phyloP scores from a whole-genome alignment of 331 rosid genomes.

The Acacia concinna region DNA sequence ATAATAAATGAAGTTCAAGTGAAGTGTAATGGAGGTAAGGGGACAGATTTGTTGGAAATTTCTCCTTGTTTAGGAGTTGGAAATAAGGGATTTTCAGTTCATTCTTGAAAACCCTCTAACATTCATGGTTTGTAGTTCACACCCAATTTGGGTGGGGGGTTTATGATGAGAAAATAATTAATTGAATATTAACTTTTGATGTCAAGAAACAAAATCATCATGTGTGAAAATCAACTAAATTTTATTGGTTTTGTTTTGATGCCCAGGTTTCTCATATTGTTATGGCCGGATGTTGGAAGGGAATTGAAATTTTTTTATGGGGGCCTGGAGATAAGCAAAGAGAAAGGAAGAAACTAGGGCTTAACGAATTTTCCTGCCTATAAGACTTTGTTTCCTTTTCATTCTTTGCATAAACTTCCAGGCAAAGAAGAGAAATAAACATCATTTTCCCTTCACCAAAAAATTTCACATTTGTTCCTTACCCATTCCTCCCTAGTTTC shows the following conservation, averaged over 20 bases:
- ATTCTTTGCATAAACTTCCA: neutral
- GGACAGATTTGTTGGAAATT: neutral
- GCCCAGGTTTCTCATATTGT: too few species aligned
- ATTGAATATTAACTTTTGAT: neutral
- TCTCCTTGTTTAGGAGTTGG: neutral
- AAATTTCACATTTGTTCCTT: neutral
- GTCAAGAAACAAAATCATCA: too few species aligned
- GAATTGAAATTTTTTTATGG: too few species aligned
- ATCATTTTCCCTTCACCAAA: neutral
- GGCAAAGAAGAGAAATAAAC: neutral
- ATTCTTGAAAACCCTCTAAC: neutral
- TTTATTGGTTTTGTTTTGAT: too few species aligned
- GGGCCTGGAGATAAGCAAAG: too few species aligned
- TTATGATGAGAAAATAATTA: neutral
- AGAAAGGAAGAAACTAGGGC: too few species aligned
- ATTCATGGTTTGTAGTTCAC: neutral
- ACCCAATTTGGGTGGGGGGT: neutral
- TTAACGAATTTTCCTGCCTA: neutral
- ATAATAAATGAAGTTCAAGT: neutral
- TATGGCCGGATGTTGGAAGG: too few species aligned
- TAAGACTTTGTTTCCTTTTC: neutral
- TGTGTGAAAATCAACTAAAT: too few species aligned
- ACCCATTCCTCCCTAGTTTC: neutral
- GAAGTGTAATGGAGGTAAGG: neutral
- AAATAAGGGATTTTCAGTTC: neutral